Evolutionary conservation across 2,329 filamentous ascomycete genomes (phyloP).

Genomic region (Apiospora arundinis): DNA sequence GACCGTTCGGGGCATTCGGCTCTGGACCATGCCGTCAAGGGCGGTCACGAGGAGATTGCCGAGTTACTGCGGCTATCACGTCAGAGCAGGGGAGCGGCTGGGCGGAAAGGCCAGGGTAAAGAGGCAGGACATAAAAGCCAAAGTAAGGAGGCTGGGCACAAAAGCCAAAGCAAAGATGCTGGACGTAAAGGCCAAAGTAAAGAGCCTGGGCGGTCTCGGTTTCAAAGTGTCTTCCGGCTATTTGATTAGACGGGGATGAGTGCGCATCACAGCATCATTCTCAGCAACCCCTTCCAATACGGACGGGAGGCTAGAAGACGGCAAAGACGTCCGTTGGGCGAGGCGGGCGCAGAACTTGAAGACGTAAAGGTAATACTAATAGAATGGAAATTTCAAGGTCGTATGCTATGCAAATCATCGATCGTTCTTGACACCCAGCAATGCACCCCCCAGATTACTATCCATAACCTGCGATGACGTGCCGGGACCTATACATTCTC

Average conservation of each 20-base stretch:
- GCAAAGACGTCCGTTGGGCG: not conserved
- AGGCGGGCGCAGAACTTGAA: not conserved
- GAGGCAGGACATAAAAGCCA: too few relatives aligned
- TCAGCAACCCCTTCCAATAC: too few relatives aligned
- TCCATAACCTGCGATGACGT: not conserved
- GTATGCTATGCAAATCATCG: not conserved
- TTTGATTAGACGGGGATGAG: slow-evolving; percentile 48
- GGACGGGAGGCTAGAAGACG: not conserved
- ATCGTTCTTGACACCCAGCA: not conserved
- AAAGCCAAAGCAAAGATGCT: too few relatives aligned
- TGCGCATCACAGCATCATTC: too few relatives aligned
- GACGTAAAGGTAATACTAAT: not conserved
- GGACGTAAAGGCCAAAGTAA: not conserved
- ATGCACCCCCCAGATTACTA: not conserved
- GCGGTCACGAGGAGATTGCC: not conserved
- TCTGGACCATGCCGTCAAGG: not conserved
- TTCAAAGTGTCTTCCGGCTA: not conserved
- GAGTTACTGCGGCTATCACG: not conserved
- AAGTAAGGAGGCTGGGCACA: too few relatives aligned
- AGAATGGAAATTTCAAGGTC: not conserved
- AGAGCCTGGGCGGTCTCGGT: not conserved
- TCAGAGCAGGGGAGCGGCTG: not conserved
- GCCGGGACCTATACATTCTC: not conserved
- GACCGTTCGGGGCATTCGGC: not conserved
- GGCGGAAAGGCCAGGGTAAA: too few relatives aligned